Conservation (phyloP, 1,284 basidiomycete species). For the Pholiota adiposa region DNA sequence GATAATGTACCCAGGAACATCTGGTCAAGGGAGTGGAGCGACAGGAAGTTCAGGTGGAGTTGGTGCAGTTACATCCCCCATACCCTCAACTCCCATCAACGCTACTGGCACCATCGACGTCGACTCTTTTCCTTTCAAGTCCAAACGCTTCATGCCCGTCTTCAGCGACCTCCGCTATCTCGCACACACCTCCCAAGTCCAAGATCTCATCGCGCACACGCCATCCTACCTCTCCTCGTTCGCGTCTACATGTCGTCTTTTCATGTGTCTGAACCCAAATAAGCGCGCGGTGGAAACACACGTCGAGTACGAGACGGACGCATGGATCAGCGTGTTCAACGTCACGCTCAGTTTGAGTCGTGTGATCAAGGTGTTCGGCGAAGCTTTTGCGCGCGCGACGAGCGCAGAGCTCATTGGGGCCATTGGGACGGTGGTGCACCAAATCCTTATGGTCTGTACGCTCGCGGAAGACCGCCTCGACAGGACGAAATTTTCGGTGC, state of each 20-base stretch:
- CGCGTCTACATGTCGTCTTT: conserved; percentile 76
- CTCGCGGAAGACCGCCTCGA: conserved; percentile 69
- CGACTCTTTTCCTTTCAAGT: conserved; percentile 86
- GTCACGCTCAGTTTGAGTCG: conserved; percentile 88
- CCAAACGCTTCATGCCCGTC: conserved; percentile 91
- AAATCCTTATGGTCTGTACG: conserved; percentile 77
- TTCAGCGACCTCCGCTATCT: conserved; percentile 84
- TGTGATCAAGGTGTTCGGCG: conserved; percentile 87
- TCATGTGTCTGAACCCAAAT: conserved; percentile 91
- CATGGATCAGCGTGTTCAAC: conserved; percentile 94
- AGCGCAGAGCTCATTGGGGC: conserved; percentile 68
- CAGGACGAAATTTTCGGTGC: conserved; percentile 61
- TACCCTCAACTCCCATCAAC: conserved; percentile 16
- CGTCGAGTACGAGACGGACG: conserved; percentile 93
- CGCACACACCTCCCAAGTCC: conserved; percentile 78
- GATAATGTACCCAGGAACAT: conserved; percentile 51
- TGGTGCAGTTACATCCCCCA: conserved; percentile 18
- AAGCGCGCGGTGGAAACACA: conserved; percentile 82
- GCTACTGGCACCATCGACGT: conserved; percentile 62
- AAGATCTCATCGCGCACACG: conserved; percentile 72
- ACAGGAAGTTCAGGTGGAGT: neutral
- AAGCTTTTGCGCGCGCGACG: conserved; percentile 63
- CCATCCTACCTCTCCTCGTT: conserved; percentile 62
- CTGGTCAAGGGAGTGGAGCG: neutral
- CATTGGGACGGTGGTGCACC: conserved; percentile 70